phyloP scores from a whole-genome alignment of 169 alveolate genomes.

The Cytauxzoon felis region DNA sequence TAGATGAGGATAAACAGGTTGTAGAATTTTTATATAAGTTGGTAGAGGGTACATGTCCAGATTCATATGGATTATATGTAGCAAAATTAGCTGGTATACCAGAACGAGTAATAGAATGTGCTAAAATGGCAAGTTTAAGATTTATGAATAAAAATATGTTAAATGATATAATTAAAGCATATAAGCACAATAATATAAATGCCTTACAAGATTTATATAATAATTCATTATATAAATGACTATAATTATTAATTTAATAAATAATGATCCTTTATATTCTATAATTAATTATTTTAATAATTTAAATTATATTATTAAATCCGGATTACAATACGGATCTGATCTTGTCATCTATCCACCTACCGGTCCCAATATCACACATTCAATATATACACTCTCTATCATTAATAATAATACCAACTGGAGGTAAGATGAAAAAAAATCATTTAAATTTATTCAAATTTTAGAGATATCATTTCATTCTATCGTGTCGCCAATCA shows the following conservation, averaged over 20 bases:
- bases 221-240: neutral
- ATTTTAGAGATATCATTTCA: conserved; percentile 31
- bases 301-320: conserved; percentile 1
- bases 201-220: conserved; percentile 1
- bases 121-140: conserved; percentile 7
- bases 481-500: conserved; percentile 45
- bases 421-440: neutral
- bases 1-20: conserved; percentile 69
- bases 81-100: conserved; percentile 94
- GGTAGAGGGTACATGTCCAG: conserved; percentile 90
- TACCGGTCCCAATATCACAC: conserved; percentile 38
- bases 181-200: neutral
- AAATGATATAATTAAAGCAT: conserved; percentile 2
- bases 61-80: conserved; percentile 94
- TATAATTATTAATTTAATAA: neutral
- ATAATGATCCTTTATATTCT: conserved; percentile 9
- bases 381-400: conserved; percentile 11
- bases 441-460: neutral
- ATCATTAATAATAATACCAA: neutral
- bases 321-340: conserved; percentile 43
- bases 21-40: conserved; percentile 90
- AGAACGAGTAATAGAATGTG: conserved; percentile 59
- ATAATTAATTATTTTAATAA: conserved; percentile 1
- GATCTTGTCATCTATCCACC: conserved; percentile 38
- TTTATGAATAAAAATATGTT: neutral